Evolutionary conservation across 202 grass and related monocot genomes (phyloP).

Genomic region (Sporobolus alterniflorus): DNA sequence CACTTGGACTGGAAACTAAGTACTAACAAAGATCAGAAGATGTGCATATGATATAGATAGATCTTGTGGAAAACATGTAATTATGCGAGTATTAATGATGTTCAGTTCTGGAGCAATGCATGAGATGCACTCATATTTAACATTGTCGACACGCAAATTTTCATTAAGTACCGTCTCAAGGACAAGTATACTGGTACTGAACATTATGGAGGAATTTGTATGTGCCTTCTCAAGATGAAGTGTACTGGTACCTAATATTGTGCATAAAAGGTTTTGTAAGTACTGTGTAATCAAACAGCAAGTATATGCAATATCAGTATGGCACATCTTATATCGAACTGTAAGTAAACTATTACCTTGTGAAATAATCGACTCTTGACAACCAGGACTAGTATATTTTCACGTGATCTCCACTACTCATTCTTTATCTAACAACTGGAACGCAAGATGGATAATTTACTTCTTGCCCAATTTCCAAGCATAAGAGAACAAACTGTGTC

Average conservation of each 20-base stretch:
- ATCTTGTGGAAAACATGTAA: slow-evolving; percentile 20
- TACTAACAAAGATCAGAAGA: background rate
- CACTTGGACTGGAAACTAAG: background rate
- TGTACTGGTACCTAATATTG: background rate
- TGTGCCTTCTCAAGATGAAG: background rate
- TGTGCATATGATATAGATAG: background rate
- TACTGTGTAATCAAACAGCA: background rate
- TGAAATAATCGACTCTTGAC: background rate
- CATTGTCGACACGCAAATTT: background rate
- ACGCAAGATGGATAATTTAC: background rate
- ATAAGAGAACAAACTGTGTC: background rate
- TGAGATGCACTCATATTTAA: background rate
- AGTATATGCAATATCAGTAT: background rate
- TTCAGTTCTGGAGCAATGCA: background rate
- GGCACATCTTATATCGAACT: background rate
- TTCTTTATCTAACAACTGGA: background rate
- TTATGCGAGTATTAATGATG: background rate
- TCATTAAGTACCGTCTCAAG: background rate
- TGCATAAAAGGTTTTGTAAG: background rate
- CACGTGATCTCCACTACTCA: background rate
- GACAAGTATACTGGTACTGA: background rate
- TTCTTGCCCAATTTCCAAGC: background rate
- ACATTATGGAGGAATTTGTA: no score
- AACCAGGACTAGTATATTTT: no score
- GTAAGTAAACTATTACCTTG: background rate